These are phyloP conservation scores for Ocimum tenuiflorum DNA, from an alignment of 257 asterid species.

Conservation along the genomic window DNA sequence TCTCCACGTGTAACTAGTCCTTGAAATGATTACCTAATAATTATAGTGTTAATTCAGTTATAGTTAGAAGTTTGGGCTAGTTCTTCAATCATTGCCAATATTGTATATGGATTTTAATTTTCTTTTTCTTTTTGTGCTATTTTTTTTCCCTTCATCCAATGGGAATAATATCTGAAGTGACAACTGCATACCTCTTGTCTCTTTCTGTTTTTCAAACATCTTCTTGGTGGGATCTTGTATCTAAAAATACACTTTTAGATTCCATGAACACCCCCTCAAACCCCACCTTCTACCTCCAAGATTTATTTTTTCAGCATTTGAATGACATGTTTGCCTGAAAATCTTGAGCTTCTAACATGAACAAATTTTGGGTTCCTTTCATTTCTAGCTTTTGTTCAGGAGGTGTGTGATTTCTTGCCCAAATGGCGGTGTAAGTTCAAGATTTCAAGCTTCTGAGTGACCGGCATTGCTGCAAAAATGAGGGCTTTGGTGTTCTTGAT, in stretches of 20 bases:
- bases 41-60: not conserved
- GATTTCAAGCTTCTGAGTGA: conserved; percentile 9
- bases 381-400: not conserved
- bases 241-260: not conserved
- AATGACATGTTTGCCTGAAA: conserved; percentile 4
- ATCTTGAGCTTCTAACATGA: conserved; percentile 17
- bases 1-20: conserved; percentile 8
- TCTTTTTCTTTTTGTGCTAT: not conserved
- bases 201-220: not conserved
- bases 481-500: conserved; percentile 28
- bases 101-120: not conserved
- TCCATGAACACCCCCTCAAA: not conserved
- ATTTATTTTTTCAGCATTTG: not conserved
- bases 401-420: conserved; percentile 26
- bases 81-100: not conserved
- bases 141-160: not conserved
- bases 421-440: conserved; percentile 27
- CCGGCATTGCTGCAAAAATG: conserved; percentile 10
- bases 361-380: conserved; percentile 9
- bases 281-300: not conserved
- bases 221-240: conserved; percentile 7
- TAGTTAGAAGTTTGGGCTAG: not conserved
- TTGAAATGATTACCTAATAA: conserved; percentile 17
- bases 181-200: conserved; percentile 14
- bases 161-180: conserved; percentile 4